Conservation (phyloP, 1,284 basidiomycete species). For the Boletus sp. region DNA sequence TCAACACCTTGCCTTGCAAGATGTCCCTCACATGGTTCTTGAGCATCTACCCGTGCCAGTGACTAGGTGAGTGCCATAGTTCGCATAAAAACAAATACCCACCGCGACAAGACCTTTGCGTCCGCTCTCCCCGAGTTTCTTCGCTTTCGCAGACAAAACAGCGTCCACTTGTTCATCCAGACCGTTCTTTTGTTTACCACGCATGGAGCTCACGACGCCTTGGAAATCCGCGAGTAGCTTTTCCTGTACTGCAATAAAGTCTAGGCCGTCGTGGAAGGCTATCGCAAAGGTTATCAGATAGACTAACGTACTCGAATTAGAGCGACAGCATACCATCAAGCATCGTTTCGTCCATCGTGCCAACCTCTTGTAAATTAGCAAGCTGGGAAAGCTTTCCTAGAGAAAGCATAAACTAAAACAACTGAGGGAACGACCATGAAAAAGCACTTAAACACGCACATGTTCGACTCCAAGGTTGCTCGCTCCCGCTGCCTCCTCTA, state of each 20-base stretch:
- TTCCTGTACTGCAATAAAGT: constrained; percentile 76
- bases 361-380: constrained; percentile 66
- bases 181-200: constrained; percentile 64
- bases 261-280: constrained; percentile 76
- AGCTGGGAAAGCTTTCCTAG: constrained; percentile 89
- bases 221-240: constrained; percentile 63
- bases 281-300: constrained; percentile 7
- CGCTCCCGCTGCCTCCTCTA: constrained; percentile 61
- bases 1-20: constrained; percentile 68
- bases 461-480: constrained; percentile 70
- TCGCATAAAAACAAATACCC: constrained; percentile 20
- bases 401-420: constrained; percentile 82
- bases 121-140: constrained; percentile 45
- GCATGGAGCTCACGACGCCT: constrained; percentile 48
- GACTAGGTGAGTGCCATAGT: constrained; percentile 2
- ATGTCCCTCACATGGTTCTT: constrained; percentile 65
- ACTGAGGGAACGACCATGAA: constrained; percentile 7
- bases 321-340: constrained; percentile 53
- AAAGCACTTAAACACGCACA: constrained; percentile 47
- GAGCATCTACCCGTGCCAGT: constrained; percentile 53
- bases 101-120: constrained; percentile 51
- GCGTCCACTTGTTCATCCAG: constrained; percentile 69
- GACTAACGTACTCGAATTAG: background rate
- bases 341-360: constrained; percentile 47
- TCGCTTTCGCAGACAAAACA: constrained; percentile 59